A percentile compares a stretch with the other conserved stretches of the same genome.
Evolutionary conservation across 2,329 filamentous ascomycete genomes (phyloP).

Genomic region (Annulohypoxylon truncatum): DNA sequence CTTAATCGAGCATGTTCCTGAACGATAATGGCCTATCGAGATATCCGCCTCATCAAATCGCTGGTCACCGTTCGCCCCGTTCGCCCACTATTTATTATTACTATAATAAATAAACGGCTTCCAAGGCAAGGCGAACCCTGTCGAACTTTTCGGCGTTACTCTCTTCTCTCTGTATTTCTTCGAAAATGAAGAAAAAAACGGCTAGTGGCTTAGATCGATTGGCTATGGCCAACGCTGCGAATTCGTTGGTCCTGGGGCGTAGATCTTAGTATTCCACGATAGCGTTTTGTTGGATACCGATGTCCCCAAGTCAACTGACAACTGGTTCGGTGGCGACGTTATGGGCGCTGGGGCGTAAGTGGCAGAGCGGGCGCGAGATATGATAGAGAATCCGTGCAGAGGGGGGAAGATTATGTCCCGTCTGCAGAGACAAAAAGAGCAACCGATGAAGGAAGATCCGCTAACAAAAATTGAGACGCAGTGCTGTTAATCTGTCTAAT

Average conservation of each 20-base stretch:
- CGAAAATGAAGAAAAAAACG: not conserved
- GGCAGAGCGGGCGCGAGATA: slow-evolving; percentile 18
- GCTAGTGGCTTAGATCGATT: slow-evolving; percentile 7
- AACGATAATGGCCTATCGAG: slow-evolving; percentile 25
- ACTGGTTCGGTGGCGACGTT: slow-evolving; percentile 29
- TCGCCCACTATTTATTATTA: slow-evolving; percentile 1
- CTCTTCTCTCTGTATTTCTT: slow-evolving; percentile 4
- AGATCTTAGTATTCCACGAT: slow-evolving; percentile 34
- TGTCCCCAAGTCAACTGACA: slow-evolving; percentile 19
- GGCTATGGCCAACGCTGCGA: slow-evolving; percentile 18
- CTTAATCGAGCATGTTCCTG: slow-evolving; percentile 28
- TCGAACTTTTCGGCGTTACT: slow-evolving; percentile 1
- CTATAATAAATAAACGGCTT: slow-evolving; percentile 9
- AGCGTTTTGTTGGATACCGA: slow-evolving; percentile 30
- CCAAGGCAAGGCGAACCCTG: slow-evolving; percentile 19
- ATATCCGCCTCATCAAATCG: slow-evolving; percentile 31
- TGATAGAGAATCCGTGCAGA: slow-evolving; percentile 19
- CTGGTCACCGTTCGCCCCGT: slow-evolving; percentile 26
- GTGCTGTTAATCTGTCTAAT: slow-evolving; percentile 33
- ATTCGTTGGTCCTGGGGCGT: slow-evolving; percentile 23
- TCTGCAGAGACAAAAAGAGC: slow-evolving; percentile 34
- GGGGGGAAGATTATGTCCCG: slow-evolving; percentile 8
- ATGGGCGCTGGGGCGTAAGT: slow-evolving; percentile 23
- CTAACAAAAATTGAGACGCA: slow-evolving; percentile 28
- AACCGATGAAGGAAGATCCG: slow-evolving; percentile 26